Percentiles rank a stretch among this genome's conserved stretches.
phyloP scores from a whole-genome alignment of 2,329 filamentous ascomycete species.

The Botryotinia globosa region DNA sequence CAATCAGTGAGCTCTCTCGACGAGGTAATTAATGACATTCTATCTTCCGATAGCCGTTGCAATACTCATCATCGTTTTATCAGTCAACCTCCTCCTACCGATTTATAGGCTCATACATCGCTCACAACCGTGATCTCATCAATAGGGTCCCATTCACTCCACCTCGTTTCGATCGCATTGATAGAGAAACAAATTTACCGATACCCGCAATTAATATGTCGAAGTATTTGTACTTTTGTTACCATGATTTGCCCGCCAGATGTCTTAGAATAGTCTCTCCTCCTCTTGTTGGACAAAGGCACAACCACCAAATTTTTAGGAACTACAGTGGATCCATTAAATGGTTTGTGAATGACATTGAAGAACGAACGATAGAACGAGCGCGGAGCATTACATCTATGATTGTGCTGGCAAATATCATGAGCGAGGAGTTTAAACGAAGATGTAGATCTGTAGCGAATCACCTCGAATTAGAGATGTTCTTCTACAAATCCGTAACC shows the following conservation, averaged over 20 bases:
- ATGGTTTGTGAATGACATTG: not conserved
- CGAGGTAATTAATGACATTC: not conserved
- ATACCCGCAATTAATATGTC: not conserved
- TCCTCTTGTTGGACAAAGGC: not conserved
- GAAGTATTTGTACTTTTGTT: not conserved
- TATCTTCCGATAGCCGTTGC: no score
- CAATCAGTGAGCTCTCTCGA: not conserved
- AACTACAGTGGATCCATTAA: not conserved
- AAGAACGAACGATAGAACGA: not conserved
- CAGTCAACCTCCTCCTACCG: not conserved
- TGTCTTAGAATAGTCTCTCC: not conserved
- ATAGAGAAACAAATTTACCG: not conserved
- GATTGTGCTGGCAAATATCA: conserved; percentile 1
- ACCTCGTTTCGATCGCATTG: not conserved
- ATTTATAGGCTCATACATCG: not conserved
- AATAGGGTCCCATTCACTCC: not conserved
- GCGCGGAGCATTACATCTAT: not conserved
- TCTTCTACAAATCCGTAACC: not conserved
- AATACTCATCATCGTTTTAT: not conserved
- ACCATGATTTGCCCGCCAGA: not conserved
- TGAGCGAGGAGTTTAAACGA: not conserved
- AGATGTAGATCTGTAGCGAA: not conserved
- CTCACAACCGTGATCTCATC: not conserved
- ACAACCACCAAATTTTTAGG: not conserved
- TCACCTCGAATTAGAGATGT: not conserved